These are phyloP conservation scores for Sporisorium graminicola DNA, from an alignment of 1,284 basidiomycete species.

Conservation along the genomic window DNA sequence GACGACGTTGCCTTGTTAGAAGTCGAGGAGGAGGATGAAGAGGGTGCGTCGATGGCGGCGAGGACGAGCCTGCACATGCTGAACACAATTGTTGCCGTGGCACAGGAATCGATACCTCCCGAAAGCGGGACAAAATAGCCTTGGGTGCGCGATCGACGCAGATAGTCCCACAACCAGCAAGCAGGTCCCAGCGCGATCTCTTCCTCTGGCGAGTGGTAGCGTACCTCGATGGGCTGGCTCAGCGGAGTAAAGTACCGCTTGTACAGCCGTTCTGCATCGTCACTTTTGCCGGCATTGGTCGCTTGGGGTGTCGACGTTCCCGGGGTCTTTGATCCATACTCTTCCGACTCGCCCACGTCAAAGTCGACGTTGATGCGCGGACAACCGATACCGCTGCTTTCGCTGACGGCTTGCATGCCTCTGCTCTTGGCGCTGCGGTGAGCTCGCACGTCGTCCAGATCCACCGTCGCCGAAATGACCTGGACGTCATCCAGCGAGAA, in stretches of 20 bases:
- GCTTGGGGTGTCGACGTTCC: slow-evolving; percentile 28
- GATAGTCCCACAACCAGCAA: slow-evolving; percentile 99
- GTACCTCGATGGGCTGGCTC: slow-evolving; percentile 73
- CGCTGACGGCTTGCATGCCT: slow-evolving; percentile 85
- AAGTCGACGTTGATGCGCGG: slow-evolving; percentile 74
- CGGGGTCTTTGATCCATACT: slow-evolving; percentile 48
- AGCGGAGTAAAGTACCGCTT: slow-evolving; percentile 43
- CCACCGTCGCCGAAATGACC: slow-evolving; percentile 92
- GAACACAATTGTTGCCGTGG: slow-evolving; percentile 92
- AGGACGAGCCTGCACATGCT: slow-evolving; percentile 94
- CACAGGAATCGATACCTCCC: slow-evolving; percentile 97
- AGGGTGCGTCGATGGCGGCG: slow-evolving; percentile 73
- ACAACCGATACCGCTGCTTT: slow-evolving; percentile 72
- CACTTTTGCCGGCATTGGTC: background rate
- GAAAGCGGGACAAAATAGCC: slow-evolving; percentile 97
- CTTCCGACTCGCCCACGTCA: slow-evolving; percentile 70
- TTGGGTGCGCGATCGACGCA: slow-evolving; percentile 90
- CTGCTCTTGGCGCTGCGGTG: slow-evolving; percentile 82
- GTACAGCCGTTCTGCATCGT: slow-evolving; percentile 26
- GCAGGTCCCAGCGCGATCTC: slow-evolving; percentile 99
- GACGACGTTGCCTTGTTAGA: slow-evolving; percentile 6
- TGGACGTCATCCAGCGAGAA: slow-evolving; percentile 96
- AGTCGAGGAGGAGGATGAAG: background rate
- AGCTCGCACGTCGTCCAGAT: slow-evolving; percentile 92
- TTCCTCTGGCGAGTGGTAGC: slow-evolving; percentile 90